Evolutionary conservation across 1,139 yeast genomes (phyloP).

Genomic region (Trichomonascaceae sp.): DNA sequence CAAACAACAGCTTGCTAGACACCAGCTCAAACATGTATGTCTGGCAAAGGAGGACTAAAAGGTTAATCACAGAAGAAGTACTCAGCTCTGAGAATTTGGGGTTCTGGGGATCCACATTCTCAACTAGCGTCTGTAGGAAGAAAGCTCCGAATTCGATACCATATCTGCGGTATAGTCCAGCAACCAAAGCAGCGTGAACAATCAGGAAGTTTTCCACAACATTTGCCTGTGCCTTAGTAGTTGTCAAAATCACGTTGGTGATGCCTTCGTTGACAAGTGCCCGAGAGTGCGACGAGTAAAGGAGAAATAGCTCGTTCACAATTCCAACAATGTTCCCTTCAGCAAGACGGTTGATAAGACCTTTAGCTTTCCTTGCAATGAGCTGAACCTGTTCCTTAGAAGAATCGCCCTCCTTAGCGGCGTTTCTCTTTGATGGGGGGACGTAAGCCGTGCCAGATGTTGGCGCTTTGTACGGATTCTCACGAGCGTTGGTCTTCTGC

Average conservation of each 20-base stretch:
- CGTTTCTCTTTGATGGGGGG: constrained; percentile 62
- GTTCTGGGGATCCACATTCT: too few species aligned
- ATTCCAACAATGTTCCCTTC: constrained; percentile 70
- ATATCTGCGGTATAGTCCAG: constrained; percentile 58
- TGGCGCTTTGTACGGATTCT: constrained; percentile 86
- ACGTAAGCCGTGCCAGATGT: constrained; percentile 38
- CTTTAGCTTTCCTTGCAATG: constrained; percentile 53
- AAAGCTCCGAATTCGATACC: constrained; percentile 90
- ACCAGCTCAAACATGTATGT: constrained; percentile 67
- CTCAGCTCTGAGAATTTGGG: constrained; percentile 22
- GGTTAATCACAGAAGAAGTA: constrained; percentile 33
- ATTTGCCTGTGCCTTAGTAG: constrained; percentile 50
- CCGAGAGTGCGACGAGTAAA: constrained; percentile 58
- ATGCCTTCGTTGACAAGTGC: constrained; percentile 62
- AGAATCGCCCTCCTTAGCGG: constrained; percentile 19
- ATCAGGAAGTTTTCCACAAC: constrained; percentile 68
- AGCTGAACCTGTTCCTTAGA: constrained; percentile 39
- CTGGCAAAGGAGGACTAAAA: constrained; percentile 62
- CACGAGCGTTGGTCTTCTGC: constrained; percentile 30
- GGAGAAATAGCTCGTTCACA: constrained; percentile 49
- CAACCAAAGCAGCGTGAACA: constrained; percentile 65
- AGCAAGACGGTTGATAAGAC: constrained; percentile 73
- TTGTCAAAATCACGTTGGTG: constrained; percentile 48
- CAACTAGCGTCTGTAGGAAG: constrained; percentile 68
- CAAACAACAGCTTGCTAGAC: constrained; percentile 64